These are phyloP conservation scores for Penicillium sclerotiorum DNA, from an alignment of 2,329 filamentous ascomycete genomes.

Conservation along the genomic window DNA sequence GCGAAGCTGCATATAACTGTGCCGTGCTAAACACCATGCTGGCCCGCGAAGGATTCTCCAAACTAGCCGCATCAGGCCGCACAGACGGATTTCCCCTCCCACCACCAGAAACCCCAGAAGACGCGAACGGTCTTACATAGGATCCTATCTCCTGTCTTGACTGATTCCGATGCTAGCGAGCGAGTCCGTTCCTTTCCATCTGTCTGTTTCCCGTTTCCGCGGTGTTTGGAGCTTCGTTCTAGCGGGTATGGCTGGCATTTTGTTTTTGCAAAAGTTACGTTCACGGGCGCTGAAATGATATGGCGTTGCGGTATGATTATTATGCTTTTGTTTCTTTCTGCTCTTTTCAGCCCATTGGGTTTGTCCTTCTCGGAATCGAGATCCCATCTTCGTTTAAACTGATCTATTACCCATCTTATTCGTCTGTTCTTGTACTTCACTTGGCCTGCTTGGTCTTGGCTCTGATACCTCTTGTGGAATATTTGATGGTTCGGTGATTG, in stretches of 20 bases:
- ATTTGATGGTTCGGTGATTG: too few species aligned
- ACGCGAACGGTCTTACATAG: constrained; percentile 10
- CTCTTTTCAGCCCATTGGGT: constrained; percentile 5
- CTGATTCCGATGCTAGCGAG: background rate
- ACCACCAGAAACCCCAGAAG: constrained; percentile 33
- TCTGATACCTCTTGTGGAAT: too few species aligned
- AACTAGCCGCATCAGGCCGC: constrained; percentile 54
- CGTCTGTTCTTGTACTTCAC: background rate
- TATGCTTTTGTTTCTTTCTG: constrained; percentile 16
- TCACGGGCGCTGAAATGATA: constrained; percentile 18
- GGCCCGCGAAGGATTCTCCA: constrained; percentile 78
- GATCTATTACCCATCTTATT: background rate
- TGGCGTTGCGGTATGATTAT: constrained; percentile 28
- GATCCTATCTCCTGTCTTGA: background rate
- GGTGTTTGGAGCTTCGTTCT: too few species aligned
- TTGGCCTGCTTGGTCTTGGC: background rate
- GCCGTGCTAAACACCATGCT: constrained; percentile 89
- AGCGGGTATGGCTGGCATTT: constrained; percentile 22
- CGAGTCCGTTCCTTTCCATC: background rate
- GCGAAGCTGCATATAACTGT: constrained; percentile 87
- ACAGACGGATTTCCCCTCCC: constrained; percentile 47
- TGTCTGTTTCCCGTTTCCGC: too few species aligned
- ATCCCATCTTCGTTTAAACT: constrained; percentile 20
- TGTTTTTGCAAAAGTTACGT: constrained; percentile 18
- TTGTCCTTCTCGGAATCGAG: constrained; percentile 18